Base-by-base conservation (phyloP, 495 filamentous ascomycete genomes). In the Penicillium alfredii region DNA sequence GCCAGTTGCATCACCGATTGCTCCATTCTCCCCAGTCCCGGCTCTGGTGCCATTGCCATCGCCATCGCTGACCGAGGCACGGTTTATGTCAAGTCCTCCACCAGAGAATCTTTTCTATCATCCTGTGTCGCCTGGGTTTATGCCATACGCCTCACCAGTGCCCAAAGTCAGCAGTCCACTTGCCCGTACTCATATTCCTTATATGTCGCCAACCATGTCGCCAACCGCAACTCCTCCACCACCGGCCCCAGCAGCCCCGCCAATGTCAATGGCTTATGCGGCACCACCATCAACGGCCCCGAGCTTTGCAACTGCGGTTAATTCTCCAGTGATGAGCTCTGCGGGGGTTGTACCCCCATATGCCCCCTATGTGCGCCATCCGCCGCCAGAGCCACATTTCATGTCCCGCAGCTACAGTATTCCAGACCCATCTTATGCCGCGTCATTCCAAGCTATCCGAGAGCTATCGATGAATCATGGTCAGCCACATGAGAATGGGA, bases 141-240 rank as follows among this genome's bases (percentile, higher is more conserved):
- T 25, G 16, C 57, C 53, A 25, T 53, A 58, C 40, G 51, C 49
- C 26, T 62, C 60, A 3, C 60, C 62, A 3, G 32, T 60, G 4
- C 57, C 62, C 22, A 66, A 65, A 50, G 44, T 58, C 30, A 64
- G 55, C 55, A 67, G 60, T 23, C 60, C 61, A 23, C 55, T 66
- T 16, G 60, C 62, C 31, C 59, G 55, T 21, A 48, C 55, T n/a
- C 63, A 66, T 43, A 54, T 52, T 21, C 47, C 52, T 16, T 61
- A 68, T 44, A 58, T 54, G 27, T 60, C 67, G 16, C 64, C 64
- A 5, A 42, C 44, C 43, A 63, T 67, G 56, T 65, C 64, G 17
- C 62, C 64, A 7, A 60, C 56, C 14, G 53, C 51, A 35, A 60
- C 52, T 15, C 54, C 58, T 19, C 45, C 40, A 10, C 42, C 30